Evolutionary conservation across 2,329 filamentous ascomycete species (phyloP), one percentile per base, ranked within the genome.

Genomic region (Rhytidhysteron rufulum): DNA sequence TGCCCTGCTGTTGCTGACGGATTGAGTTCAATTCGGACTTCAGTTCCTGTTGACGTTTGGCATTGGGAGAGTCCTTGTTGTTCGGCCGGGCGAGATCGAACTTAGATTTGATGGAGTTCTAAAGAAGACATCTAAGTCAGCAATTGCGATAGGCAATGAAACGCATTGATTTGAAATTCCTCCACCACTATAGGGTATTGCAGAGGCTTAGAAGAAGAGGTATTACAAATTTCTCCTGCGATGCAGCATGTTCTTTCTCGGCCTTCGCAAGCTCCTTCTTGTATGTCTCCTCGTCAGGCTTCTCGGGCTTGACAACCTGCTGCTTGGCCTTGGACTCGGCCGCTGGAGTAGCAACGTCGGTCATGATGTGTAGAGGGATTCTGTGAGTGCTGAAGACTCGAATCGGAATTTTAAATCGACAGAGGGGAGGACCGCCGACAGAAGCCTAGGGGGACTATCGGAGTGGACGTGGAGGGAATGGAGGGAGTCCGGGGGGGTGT

Each of bases 41-140:
- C 51, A 97, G 82, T 67, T 95, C 88, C 66, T 88, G 80, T 61
- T 89, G 86, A 63, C 83, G 86, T 75, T 95, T 88, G 59, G 82
- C 83, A 45, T 79, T 74, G 11, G 91, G 88, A 24, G 81, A 88
- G 60, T 86, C 86, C 68, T 88, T 82, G 63, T 91, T 88, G 71
- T 86, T 85, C 34, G 88, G 86, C 60, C 83, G 78, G 45, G 86
- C 87, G 50, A 83, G 74, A 43, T 96, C 89, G 62, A 97, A 81
- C 74, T 96, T 95, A 64, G 83, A 79, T 71, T 89, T 91, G 71
- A 93, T 75, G 51, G 84, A 83, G 62, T 87, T 90, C 91, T 97
- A 62, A 15, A 39, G 17, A 38, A 37, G 32, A 30, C 31, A 31
- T 34, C 34, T 39, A 43, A 48, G 45, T 50, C 45, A 48, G 44